Evolutionary conservation across 2,329 filamentous ascomycete species (phyloP).

Genomic region (Pseudopyricularia javanii): DNA sequence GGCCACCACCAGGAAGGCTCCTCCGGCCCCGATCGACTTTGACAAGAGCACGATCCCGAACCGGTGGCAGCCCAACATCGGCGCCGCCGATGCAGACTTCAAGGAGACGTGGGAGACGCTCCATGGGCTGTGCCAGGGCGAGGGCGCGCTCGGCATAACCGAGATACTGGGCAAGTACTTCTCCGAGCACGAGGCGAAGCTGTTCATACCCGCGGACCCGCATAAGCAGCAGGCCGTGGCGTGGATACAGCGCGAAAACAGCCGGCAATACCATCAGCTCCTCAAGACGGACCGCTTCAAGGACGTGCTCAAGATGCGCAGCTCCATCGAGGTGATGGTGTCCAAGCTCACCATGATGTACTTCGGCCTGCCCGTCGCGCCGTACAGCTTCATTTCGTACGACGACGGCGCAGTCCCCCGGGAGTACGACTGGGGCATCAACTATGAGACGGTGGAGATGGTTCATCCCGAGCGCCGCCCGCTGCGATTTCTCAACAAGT

Average conservation of each 20-base stretch:
- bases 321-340: neutral
- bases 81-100: neutral
- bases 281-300: neutral
- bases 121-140: neutral
- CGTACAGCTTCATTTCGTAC: conserved; percentile 17
- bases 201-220: neutral
- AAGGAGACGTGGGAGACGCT: neutral
- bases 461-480: conserved; percentile 9
- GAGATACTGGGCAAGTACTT: conserved; percentile 1
- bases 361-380: conserved; percentile 32
- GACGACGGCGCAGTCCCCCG: conserved; percentile 3
- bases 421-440: conserved; percentile 4
- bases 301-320: neutral
- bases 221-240: neutral
- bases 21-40: too few relatives aligned
- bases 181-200: conserved; percentile 1
- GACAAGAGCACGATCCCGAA: neutral
- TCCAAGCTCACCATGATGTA: conserved; percentile 31
- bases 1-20: neutral
- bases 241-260: neutral
- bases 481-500: conserved; percentile 8
- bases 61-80: neutral
- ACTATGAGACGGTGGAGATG: neutral
- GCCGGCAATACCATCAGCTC: neutral
- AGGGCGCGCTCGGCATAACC: neutral